phyloP scores from a whole-genome alignment of 179 eudicot species.

The Drosera spatulata region DNA sequence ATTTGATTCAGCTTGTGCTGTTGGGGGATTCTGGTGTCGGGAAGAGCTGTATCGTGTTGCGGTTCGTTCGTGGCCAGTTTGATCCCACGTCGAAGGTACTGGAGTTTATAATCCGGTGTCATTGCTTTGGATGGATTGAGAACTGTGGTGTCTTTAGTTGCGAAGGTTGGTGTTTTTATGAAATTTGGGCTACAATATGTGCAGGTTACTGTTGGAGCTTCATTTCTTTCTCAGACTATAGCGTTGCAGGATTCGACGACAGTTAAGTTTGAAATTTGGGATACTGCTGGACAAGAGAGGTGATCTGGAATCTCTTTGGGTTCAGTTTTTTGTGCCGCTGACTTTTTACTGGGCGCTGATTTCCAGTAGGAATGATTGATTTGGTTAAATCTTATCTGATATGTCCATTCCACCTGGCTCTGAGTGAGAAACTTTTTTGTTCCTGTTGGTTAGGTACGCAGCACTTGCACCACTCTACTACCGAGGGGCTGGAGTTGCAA shows the following conservation, averaged over 20 bases:
- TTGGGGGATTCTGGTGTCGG: conserved; percentile 98
- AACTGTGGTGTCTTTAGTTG: too few relatives aligned
- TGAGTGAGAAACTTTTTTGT: too few relatives aligned
- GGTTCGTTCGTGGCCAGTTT: conserved; percentile 96
- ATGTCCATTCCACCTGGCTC: too few relatives aligned
- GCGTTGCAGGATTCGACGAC: conserved; percentile 96
- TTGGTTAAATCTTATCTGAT: too few relatives aligned
- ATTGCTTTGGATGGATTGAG: too few relatives aligned
- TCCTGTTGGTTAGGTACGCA: conserved; percentile 56
- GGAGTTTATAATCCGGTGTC: too few relatives aligned
- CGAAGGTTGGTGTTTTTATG: too few relatives aligned
- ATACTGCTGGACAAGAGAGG: conserved; percentile 99
- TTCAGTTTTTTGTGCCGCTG: not conserved
- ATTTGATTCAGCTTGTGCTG: conserved; percentile 56
- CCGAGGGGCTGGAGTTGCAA: conserved; percentile 95
- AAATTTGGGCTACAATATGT: conserved; percentile 5
- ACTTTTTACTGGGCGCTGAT: not conserved
- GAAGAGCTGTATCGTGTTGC: conserved; percentile 94
- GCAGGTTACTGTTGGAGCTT: conserved; percentile 94
- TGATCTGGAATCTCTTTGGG: conserved; percentile 5
- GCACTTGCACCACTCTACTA: conserved; percentile 94
- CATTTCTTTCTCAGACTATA: conserved; percentile 91
- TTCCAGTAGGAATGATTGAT: too few relatives aligned
- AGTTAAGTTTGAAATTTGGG: conserved; percentile 97
- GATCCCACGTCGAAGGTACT: conserved; percentile 91